These are phyloP conservation scores for Barnettozyma pratensis DNA, from an alignment of 805 yeast species.

Conservation along the genomic window DNA sequence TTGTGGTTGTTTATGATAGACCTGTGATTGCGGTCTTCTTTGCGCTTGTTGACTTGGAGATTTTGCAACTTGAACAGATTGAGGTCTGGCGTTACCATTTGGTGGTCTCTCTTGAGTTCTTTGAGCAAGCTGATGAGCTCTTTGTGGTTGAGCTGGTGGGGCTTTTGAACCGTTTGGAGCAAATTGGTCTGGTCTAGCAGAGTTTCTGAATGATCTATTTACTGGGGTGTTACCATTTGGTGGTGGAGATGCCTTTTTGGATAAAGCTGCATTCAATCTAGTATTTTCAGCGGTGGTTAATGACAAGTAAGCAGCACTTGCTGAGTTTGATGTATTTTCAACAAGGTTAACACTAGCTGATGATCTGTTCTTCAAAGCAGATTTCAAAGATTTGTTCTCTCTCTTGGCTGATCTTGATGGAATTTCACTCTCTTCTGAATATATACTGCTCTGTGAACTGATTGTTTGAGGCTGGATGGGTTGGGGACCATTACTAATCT, in stretches of 20 bases:
- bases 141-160: background rate
- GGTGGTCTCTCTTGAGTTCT: background rate
- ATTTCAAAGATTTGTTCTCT: conserved; percentile 29
- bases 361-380: conserved; percentile 33
- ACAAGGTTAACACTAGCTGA: conserved; percentile 21
- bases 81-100: background rate
- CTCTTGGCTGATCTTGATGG: conserved; percentile 33
- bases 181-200: background rate
- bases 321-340: conserved; percentile 30
- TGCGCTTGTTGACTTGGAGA: background rate
- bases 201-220: background rate
- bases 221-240: background rate
- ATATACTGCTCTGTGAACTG: conserved; percentile 10
- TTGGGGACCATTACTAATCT: background rate
- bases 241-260: background rate
- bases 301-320: conserved; percentile 60
- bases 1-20: background rate
- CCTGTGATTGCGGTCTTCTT: conserved; percentile 3
- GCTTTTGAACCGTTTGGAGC: background rate
- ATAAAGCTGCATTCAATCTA: conserved; percentile 50
- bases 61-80: background rate
- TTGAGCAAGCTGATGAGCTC: background rate
- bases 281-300: conserved; percentile 78
- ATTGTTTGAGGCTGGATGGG: background rate
- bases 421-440: conserved; percentile 16